Conservation (phyloP, 2,329 filamentous ascomycete genomes). For the Ustulina deusta region DNA sequence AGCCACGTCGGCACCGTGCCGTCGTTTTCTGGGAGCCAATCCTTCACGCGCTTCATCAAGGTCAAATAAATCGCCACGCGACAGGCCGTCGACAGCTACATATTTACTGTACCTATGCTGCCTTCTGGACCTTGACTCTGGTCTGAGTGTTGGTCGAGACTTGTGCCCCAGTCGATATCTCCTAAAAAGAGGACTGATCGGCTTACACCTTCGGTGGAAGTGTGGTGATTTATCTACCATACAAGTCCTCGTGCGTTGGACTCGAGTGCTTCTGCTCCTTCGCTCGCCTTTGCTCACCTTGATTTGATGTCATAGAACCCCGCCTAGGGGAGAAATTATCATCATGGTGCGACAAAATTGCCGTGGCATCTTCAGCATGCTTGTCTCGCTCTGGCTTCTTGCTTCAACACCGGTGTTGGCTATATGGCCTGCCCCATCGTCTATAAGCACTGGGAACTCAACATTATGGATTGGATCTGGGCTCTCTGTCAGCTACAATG, state of each 20-base stretch:
- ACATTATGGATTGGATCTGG: slow-evolving; percentile 65
- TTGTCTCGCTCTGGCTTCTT: slow-evolving; percentile 56
- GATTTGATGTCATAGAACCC: slow-evolving; percentile 36
- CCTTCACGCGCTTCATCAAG: slow-evolving; percentile 20
- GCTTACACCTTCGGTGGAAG: slow-evolving; percentile 15
- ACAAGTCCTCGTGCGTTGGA: background rate
- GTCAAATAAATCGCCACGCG: slow-evolving; percentile 33
- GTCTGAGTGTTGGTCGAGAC: slow-evolving; percentile 27
- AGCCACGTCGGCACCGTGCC: slow-evolving; percentile 26
- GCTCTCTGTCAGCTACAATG: slow-evolving; percentile 70
- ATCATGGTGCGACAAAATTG: slow-evolving; percentile 39
- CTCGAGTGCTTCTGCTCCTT: slow-evolving; percentile 26
- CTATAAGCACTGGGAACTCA: slow-evolving; percentile 63
- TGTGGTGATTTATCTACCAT: slow-evolving; percentile 6
- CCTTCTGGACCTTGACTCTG: slow-evolving; percentile 13
- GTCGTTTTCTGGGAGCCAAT: slow-evolving; percentile 29
- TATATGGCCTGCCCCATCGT: slow-evolving; percentile 68
- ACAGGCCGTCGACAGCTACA: slow-evolving; percentile 20
- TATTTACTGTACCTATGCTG: slow-evolving; percentile 13
- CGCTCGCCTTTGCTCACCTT: slow-evolving; percentile 30
- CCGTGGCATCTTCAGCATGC: slow-evolving; percentile 44
- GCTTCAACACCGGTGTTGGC: slow-evolving; percentile 60
- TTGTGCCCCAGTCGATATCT: slow-evolving; percentile 23
- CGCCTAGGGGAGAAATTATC: slow-evolving; percentile 21
- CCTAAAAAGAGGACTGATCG: slow-evolving; percentile 1